These are phyloP conservation scores for Aspergillus sclerotioniger DNA, from an alignment of 495 filamentous ascomycete genomes.

Conservation along the genomic window DNA sequence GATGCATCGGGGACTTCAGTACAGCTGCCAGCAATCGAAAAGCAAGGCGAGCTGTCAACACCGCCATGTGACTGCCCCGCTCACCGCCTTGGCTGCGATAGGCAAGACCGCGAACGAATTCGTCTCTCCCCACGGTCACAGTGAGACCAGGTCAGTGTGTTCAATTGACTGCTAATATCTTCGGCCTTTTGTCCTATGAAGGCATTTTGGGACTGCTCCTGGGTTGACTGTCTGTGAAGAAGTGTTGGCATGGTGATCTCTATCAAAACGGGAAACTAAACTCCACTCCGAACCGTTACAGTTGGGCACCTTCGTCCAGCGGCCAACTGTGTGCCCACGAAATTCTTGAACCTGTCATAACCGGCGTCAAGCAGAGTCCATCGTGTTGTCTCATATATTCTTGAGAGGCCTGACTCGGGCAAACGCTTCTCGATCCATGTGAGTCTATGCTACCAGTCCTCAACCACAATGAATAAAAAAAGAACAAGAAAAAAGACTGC, in stretches of 20 bases:
- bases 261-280: conserved; percentile 15
- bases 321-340: conserved; percentile 9
- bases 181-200: background rate
- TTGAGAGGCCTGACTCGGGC: conserved; percentile 34
- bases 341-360: conserved; percentile 2
- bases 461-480: conserved; percentile 10
- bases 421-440: conserved; percentile 30
- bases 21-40: conserved; percentile 1
- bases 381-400: conserved; percentile 33
- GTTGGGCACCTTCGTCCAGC: conserved; percentile 8
- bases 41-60: conserved; percentile 11
- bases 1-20: background rate
- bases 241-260: conserved; percentile 16
- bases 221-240: background rate
- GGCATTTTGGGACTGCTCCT: background rate
- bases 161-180: background rate
- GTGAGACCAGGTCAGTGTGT: background rate
- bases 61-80: conserved; percentile 19
- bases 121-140: background rate
- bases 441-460: conserved; percentile 23
- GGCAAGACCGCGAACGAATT: background rate
- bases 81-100: conserved; percentile 20
- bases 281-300: conserved; percentile 16
- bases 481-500: conserved; percentile 13
- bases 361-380: conserved; percentile 18